phyloP scores from a whole-genome alignment of 148 eudicot genomes.

The Polygonum maritimum region DNA sequence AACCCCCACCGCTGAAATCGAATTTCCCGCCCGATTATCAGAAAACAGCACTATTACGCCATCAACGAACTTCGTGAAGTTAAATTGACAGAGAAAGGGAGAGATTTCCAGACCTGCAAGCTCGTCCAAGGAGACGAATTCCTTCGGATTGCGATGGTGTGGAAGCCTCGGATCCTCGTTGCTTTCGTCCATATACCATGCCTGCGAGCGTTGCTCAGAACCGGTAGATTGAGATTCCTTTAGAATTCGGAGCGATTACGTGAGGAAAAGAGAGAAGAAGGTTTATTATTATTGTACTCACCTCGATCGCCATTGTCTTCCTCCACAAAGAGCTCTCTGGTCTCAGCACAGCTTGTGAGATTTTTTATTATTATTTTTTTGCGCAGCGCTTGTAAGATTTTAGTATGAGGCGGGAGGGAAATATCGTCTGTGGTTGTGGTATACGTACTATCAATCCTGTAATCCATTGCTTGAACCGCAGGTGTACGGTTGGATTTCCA shows the following conservation, averaged over 20 bases:
- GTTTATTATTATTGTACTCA: slow-evolving; percentile 14
- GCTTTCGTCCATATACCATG: slow-evolving; percentile 84
- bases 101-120: slow-evolving; percentile 35
- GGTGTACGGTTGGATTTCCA: slow-evolving; percentile 1
- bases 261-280: background rate
- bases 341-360: background rate
- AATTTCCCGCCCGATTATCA: background rate
- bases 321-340: background rate
- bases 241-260: background rate
- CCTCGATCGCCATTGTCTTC: slow-evolving; percentile 22
- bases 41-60: background rate
- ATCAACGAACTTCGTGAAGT: background rate
- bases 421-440: slow-evolving; percentile 9
- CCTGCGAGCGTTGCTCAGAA: slow-evolving; percentile 21
- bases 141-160: slow-evolving; percentile 51
- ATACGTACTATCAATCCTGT: background rate
- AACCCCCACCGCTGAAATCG: slow-evolving; percentile 51
- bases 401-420: background rate
- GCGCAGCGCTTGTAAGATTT: background rate
- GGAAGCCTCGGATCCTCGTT: slow-evolving; percentile 76
- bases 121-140: slow-evolving; percentile 53
- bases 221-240: no score
- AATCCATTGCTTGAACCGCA: background rate
- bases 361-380: no score
- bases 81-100: background rate